Evolutionary conservation across 441 rosid species (phyloP).

Genomic region (Hura crepitans): DNA sequence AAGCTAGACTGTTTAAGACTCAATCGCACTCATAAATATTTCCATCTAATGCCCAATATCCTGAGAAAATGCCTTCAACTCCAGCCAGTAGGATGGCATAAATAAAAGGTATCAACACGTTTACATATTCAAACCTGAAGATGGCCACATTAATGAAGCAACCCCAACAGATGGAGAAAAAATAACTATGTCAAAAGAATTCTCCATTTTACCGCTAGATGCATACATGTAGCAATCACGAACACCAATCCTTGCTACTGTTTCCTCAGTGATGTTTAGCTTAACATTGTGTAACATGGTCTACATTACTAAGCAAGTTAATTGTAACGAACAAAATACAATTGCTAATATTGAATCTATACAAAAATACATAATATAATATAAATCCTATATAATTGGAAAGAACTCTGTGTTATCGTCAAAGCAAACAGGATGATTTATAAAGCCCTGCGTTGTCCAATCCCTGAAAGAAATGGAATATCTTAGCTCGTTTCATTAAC

Average conservation of each 20-base stretch:
- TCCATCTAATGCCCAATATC: slow-evolving; percentile 1
- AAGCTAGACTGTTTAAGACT: neutral
- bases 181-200: neutral
- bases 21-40: too few relatives aligned
- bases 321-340: neutral
- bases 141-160: neutral
- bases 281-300: neutral
- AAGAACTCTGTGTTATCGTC: neutral
- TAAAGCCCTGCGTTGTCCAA: neutral
- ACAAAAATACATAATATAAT: neutral
- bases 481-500: neutral
- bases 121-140: neutral
- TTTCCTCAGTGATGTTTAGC: neutral
- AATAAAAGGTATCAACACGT: neutral
- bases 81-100: neutral
- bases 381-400: neutral
- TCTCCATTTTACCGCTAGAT: neutral
- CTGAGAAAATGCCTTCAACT: neutral
- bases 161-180: neutral
- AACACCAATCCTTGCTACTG: neutral
- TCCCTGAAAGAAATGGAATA: neutral
- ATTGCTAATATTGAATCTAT: neutral
- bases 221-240: neutral
- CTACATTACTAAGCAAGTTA: neutral
- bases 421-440: neutral